Evolutionary conservation across 148 eudicot genomes (phyloP).

Genomic region (Rhododendron henanense): DNA sequence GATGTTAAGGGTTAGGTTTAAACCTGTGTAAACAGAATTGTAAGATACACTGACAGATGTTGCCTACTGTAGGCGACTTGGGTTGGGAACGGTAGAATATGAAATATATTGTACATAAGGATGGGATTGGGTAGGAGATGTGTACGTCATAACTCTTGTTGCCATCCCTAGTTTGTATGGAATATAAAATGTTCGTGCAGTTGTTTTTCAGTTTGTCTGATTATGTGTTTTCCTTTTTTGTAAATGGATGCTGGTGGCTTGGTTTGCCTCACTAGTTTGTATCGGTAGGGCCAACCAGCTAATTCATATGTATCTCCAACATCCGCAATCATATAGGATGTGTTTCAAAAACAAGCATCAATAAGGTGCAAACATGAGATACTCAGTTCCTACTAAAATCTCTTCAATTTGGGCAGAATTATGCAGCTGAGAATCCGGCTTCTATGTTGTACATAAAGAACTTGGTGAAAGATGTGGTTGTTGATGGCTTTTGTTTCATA

Average conservation of each 20-base stretch:
- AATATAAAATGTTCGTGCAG: not conserved
- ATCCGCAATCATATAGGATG: not conserved
- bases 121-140: not conserved
- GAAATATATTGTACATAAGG: not conserved
- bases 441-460: constrained; percentile 79
- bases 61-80: not conserved
- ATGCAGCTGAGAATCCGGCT: constrained; percentile 78
- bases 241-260: not conserved
- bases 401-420: constrained; percentile 49
- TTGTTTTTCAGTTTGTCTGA: not conserved
- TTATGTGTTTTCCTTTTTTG: not conserved
- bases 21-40: not conserved
- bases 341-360: not conserved
- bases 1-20: not conserved
- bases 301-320: constrained; percentile 2
- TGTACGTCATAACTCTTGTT: not conserved
- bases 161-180: not conserved
- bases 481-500: constrained; percentile 66
- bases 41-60: too few relatives aligned
- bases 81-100: not conserved
- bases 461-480: constrained; percentile 86
- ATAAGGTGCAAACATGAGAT: not conserved
- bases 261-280: not conserved
- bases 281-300: not conserved
- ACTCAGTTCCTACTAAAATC: not conserved